phyloP scores from a whole-genome alignment of 345 rosid species.

The Ceriops zippeliana region DNA sequence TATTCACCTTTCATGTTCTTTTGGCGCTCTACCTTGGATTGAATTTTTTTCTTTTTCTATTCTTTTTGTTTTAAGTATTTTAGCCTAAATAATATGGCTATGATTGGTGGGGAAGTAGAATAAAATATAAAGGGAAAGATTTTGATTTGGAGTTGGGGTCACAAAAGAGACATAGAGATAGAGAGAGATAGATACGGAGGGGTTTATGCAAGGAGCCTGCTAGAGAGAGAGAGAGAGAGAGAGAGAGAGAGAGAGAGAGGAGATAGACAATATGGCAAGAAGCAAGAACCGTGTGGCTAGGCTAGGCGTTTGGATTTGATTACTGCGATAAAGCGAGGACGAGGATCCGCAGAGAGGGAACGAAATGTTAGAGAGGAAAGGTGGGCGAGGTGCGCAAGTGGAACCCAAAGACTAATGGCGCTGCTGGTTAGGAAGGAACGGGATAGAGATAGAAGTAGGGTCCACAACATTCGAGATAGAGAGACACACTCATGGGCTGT shows the following conservation, averaged over 20 bases:
- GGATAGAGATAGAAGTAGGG: too few relatives aligned
- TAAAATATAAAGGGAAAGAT: background rate
- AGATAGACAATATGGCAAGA: too few relatives aligned
- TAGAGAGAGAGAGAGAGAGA: background rate
- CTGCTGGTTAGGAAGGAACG: slow-evolving; percentile 38
- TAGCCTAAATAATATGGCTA: background rate
- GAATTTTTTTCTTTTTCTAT: background rate
- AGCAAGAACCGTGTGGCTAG: too few relatives aligned
- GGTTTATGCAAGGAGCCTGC: background rate
- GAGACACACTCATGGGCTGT: too few relatives aligned
- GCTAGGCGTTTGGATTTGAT: too few relatives aligned
- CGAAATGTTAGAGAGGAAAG: too few relatives aligned
- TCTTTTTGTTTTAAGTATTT: background rate
- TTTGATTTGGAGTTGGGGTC: background rate
- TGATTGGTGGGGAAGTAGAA: background rate
- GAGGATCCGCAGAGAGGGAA: background rate
- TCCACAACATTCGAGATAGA: too few relatives aligned
- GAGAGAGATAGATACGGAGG: background rate
- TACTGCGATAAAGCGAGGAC: background rate
- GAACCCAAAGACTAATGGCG: slow-evolving; percentile 50
- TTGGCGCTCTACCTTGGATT: slow-evolving; percentile 1
- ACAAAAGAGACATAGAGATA: background rate
- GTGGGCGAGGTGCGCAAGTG: slow-evolving; percentile 35
- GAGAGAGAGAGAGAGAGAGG: background rate
- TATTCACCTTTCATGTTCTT: slow-evolving; percentile 63